Percentiles rank a stretch among this genome's conserved stretches.
Evolutionary conservation across 768 basidiomycete species (phyloP).

Genomic region (Lactarius quietus): DNA sequence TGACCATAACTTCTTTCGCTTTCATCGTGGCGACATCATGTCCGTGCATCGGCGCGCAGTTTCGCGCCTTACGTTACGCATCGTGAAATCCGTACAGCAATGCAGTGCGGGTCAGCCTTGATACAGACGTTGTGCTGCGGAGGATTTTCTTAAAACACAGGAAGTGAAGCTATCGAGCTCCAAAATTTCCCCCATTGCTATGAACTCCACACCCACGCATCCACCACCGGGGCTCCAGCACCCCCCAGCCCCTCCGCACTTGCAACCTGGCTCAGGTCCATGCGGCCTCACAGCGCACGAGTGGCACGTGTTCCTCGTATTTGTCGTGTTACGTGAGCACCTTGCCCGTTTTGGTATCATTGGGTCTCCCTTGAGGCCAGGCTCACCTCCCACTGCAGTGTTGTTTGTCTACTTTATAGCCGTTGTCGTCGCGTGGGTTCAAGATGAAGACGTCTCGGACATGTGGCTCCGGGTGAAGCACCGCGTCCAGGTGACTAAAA

Average conservation of each 20-base stretch:
- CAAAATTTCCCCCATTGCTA: background rate
- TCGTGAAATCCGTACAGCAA: background rate
- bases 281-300: constrained; percentile 3
- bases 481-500: background rate
- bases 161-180: background rate
- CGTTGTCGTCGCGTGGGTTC: background rate
- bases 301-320: constrained; percentile 1
- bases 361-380: background rate
- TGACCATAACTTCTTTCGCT: background rate
- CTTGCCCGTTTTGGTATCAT: background rate
- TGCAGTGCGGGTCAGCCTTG: background rate
- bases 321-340: constrained; percentile 2
- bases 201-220: background rate
- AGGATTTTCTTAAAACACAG: background rate
- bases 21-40: background rate
- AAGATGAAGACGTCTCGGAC: background rate
- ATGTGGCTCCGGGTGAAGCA: constrained; percentile 4
- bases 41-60: background rate
- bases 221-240: background rate
- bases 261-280: background rate
- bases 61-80: background rate
- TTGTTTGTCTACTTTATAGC: background rate
- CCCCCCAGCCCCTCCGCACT: background rate
- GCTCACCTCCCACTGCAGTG: background rate
- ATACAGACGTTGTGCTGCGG: background rate